Percentiles rank a stretch among this genome's conserved stretches.
Evolutionary conservation across 345 rosid genomes (phyloP).

Genomic region (Raphanus sativus): DNA sequence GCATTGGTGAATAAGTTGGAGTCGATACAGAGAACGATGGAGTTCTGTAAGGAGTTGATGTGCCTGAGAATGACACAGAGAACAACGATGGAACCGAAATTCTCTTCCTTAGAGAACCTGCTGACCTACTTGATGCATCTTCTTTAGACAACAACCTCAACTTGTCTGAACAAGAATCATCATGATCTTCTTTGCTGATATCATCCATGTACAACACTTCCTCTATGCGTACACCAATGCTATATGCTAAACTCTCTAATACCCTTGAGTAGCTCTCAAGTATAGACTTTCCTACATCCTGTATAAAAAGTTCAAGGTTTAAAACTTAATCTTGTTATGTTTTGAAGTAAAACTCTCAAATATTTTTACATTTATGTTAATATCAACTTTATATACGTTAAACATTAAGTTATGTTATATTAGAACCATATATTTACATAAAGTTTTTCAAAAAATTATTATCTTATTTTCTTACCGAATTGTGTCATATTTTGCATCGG

Average conservation of each 20-base stretch:
- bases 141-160: slow-evolving; percentile 37
- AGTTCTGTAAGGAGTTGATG: slow-evolving; percentile 60
- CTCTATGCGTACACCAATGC: slow-evolving; percentile 82
- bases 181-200: slow-evolving; percentile 59
- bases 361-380: too few species aligned
- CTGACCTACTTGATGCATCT: slow-evolving; percentile 50
- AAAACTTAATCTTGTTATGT: neutral
- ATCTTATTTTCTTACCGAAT: too few species aligned
- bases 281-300: slow-evolving; percentile 96
- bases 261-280: slow-evolving; percentile 97
- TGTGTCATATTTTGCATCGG: too few species aligned
- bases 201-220: slow-evolving; percentile 89
- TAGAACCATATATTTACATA: too few species aligned
- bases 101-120: slow-evolving; percentile 58
- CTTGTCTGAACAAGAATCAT: slow-evolving; percentile 37
- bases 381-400: too few species aligned
- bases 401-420: too few species aligned
- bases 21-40: slow-evolving; percentile 53
- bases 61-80: slow-evolving; percentile 50
- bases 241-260: slow-evolving; percentile 83
- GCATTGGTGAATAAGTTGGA: slow-evolving; percentile 68
- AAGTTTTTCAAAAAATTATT: too few species aligned
- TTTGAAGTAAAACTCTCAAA: too few species aligned
- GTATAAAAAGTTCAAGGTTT: slow-evolving; percentile 19
- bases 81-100: slow-evolving; percentile 58